Conservation (phyloP, 805 yeast species). For the Pichia exigua region DNA sequence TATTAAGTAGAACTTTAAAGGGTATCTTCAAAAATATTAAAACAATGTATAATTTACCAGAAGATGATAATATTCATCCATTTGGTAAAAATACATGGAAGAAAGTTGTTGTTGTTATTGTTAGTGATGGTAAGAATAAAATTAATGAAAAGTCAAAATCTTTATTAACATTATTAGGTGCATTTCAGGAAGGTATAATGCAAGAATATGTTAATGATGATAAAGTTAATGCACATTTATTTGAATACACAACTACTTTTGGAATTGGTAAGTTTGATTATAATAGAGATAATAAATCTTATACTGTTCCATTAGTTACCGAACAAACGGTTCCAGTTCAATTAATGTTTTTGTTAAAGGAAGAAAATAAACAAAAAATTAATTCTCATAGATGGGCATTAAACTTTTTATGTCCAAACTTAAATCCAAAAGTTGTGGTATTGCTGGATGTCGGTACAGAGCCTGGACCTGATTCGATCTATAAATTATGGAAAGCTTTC, state of each 20-base stretch:
- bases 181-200: conserved; percentile 91
- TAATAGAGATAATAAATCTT: conserved; percentile 40
- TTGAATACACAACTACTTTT: conserved; percentile 87
- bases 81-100: conserved; percentile 97
- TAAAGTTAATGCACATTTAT: conserved; percentile 77
- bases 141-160: conserved; percentile 73
- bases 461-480: conserved; percentile 80
- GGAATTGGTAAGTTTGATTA: conserved; percentile 46
- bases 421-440: conserved; percentile 76
- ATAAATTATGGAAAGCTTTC: conserved; percentile 84
- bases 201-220: conserved; percentile 79
- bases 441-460: conserved; percentile 91
- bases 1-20: conserved; percentile 76
- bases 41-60: conserved; percentile 47
- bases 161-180: conserved; percentile 75
- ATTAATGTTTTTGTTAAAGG: conserved; percentile 79
- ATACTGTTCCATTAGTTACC: conserved; percentile 55
- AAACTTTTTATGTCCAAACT: conserved; percentile 77
- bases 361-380: conserved; percentile 81
- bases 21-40: conserved; percentile 86
- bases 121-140: conserved; percentile 85
- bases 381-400: conserved; percentile 96
- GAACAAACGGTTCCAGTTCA: conserved; percentile 72
- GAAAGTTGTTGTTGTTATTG: conserved; percentile 79
- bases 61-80: conserved; percentile 43